A percentile compares a stretch with the other conserved stretches of the same genome.
Conservation (phyloP, 2,329 filamentous ascomycete genomes). For the Cladophialophora bantiana region DNA sequence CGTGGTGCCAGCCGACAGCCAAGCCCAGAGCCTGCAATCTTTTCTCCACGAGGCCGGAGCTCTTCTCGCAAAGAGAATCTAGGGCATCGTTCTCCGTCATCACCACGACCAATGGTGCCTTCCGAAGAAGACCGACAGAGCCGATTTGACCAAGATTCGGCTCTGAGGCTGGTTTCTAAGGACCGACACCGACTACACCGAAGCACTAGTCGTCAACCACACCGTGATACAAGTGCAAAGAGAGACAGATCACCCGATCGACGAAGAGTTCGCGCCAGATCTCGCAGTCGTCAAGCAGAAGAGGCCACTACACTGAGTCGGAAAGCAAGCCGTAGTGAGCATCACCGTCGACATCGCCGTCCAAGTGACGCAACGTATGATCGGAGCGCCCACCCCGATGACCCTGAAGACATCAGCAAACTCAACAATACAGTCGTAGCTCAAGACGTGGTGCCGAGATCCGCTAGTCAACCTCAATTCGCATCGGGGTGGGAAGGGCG, state of each 20-base stretch:
- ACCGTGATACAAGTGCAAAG: constrained; percentile 52
- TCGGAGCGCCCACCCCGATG: constrained; percentile 29
- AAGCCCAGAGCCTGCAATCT: constrained; percentile 48
- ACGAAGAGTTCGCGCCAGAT: constrained; percentile 46
- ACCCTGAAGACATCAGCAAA: constrained; percentile 23
- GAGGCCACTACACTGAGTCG: constrained; percentile 35
- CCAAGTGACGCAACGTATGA: constrained; percentile 30
- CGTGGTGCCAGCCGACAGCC: constrained; percentile 49
- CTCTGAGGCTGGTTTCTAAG: constrained; percentile 52
- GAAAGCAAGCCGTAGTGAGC: constrained; percentile 31
- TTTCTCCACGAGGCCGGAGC: constrained; percentile 64
- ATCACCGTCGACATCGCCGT: constrained; percentile 26
- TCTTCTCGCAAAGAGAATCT: constrained; percentile 65
- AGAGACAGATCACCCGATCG: constrained; percentile 57
- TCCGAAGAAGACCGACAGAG: constrained; percentile 62
- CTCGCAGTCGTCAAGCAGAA: constrained; percentile 46
- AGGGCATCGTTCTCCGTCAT: constrained; percentile 75
- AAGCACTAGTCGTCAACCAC: constrained; percentile 54
- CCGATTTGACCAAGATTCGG: constrained; percentile 69
- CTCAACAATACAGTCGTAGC: neutral
- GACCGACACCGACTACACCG: constrained; percentile 57
- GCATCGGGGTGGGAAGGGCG: constrained; percentile 72
- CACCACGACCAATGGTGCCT: constrained; percentile 76
- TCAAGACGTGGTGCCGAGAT: constrained; percentile 17
- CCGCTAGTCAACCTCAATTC: constrained; percentile 41